Evolutionary conservation across 345 rosid genomes (phyloP), one percentile per base, ranked within the genome.

Genomic region (Ceriops decandra): DNA sequence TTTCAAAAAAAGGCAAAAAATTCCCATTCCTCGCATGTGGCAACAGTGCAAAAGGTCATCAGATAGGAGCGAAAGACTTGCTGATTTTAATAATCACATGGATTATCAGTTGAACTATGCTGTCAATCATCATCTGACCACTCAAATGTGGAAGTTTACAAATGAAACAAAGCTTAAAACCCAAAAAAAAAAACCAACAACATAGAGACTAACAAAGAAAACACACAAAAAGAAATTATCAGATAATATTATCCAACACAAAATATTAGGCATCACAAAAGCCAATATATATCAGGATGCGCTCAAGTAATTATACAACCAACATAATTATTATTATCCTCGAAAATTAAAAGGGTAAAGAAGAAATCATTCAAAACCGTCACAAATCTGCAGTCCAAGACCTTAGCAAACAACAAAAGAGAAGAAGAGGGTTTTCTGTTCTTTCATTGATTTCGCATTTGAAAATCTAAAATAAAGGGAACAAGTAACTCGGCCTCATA

Each of bases 51-150:
- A 62, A 54, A 1, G 74, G 85, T 78, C 95, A 88, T 90, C 97
- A 85, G 98, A 93, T 90, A 89, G 98, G 92, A 93, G 99, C 96
- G 96, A 89, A 88, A 95, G 99, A 91, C 98, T 64, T 11, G 13
- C 35, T 57, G 57, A 24, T 49, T 61, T 81, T 64, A 62, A 56
- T 79, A 81, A 91, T 91, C 97, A 91, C 70, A 46, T 22, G 63
- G 73, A 80, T 81, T 70, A 83, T 93, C 99, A 93, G 85, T 68
- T 93, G 97, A 91, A 89, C 97, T 91, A 93, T 91, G 98, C 96
- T 57, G 62, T 9, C 2, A 72, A 85, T 87, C 98, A 81, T 91
- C 95, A 86, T 67, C 46, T 83, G 96, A 85, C 84, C 16, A 3
- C 84, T 11, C 5, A 3, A 7, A 7, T 4, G 9, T 2, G 22